Evolutionary conservation across 2,329 filamentous ascomycete genomes (phyloP), one percentile per base, ranked within the genome.

Genomic region (Pseudocercospora eumusae): DNA sequence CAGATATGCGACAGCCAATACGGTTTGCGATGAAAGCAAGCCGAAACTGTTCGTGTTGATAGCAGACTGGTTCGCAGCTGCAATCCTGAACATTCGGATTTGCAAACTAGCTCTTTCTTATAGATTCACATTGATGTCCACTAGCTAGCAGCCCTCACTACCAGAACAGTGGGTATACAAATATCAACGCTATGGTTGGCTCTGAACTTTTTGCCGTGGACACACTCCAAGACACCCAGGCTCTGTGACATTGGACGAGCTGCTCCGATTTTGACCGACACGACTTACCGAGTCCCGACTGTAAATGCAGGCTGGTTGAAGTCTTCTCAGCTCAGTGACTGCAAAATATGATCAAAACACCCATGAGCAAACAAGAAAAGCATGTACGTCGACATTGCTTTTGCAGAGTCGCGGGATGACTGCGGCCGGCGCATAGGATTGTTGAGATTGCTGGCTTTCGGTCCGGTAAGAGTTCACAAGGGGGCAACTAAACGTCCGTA

Each of bases 181-280:
- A 40, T 40, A 40, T 18, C 36, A 40, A 40, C 36, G 36, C 36
- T 18, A n/a, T 8, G 36, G 36, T 40, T 40, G 36, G 13, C 36
- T 40, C 36, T 40, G 36, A n/a, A 40, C 36, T n/a, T 40, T 40
- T 40, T 40, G 36, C 36, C 36, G 36, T 40, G 36, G 33, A 15
- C 7, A 36, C 33, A 36, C 33, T 36, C 33, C 33, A 36, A 40
- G 36, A n/a, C 36, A n/a, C n/a, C 15, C 18, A 40, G 36, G 36
- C 36, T 40, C 36, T 40, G n/a, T 15, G 36, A 40, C 13, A 40
- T 40, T 40, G 20, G 20, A n/a, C 25, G 21, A 28, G 15, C 21
- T 52, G 25, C 15, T 52, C 47, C 47, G 47, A 28, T 10, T 52
- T 52, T 31, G 21, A 28, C 47, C 47, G 47, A 52, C 21, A 23